Base-by-base conservation (phyloP, 2,329 filamentous ascomycete species). In the Trichophyton simii region DNA sequence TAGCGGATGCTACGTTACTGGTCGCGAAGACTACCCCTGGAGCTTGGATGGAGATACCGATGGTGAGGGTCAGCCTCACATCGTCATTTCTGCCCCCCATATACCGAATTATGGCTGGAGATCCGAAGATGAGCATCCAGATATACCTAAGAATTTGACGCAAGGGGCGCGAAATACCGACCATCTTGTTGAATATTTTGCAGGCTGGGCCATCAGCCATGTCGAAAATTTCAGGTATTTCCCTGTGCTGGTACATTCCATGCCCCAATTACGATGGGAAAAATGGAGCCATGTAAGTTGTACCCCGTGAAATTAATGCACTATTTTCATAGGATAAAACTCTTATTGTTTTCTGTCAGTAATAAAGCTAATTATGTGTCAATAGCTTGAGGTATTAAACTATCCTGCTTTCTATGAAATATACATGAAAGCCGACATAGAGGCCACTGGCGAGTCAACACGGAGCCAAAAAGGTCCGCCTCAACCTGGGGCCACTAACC, bases 131-230 rank as follows among this genome's bases (percentile, higher is more conserved):
- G 66, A 70, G 28, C 57, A 66, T 28, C 63, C 65, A 4, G 44
- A 61, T 4, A 66, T 71, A 7, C 70, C 69, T 1, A 68, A 62
- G 15, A 65, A 65, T 4, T 62, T 70, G n/a, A 68, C 64, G 2
- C 68, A 71, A 48, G 63, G 66, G 9, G 66, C 70, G 25, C 66
- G 69, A 25, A 66, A 75, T 42, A 65, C 71, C 7, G 73, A 76
- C 52, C 71, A 72, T 60, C 66, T 77, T 1, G 67, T 72, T 4
- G 73, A 76, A 60, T 70, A 72, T 34, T 75, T 75, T 54, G 71
- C 73, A 1, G 73, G 72, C 7, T 76, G 72, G 72, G 65, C 66
- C 1, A 60, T 74, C 4, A 60, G 72, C 11, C 68, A 75, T 57
- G 65, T 65, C 3, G 62, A 72, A 15, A 67, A 67, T 6, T 72